These are phyloP conservation scores for Phlyctochytrium bullatum DNA, from an alignment of 192 early-diverging fungal species.

Conservation along the genomic window DNA sequence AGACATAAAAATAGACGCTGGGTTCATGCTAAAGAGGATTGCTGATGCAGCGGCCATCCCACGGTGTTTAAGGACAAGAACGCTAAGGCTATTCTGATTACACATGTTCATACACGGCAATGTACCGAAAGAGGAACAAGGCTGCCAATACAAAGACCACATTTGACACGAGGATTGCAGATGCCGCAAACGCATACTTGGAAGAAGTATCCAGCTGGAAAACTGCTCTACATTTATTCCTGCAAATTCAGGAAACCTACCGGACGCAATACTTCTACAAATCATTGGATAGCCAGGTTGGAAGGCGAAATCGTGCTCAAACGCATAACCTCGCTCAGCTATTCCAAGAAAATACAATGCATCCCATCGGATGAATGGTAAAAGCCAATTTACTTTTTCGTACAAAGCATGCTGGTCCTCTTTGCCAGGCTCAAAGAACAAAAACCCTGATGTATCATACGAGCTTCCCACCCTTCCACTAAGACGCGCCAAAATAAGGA, in stretches of 20 bases:
- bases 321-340: conserved; percentile 70
- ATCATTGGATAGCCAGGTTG: conserved; percentile 75
- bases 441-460: background rate
- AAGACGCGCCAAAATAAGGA: background rate
- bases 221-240: background rate
- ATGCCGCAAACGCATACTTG: conserved; percentile 2
- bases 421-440: background rate
- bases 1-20: conserved; percentile 84
- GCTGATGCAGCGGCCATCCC: conserved; percentile 63
- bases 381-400: background rate
- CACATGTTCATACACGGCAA: conserved; percentile 2
- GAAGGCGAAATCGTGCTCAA: conserved; percentile 89
- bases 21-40: conserved; percentile 71
- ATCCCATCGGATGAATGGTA: conserved; percentile 81
- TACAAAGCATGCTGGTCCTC: background rate
- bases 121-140: conserved; percentile 64
- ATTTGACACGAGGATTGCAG: conserved; percentile 74
- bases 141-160: conserved; percentile 71
- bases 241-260: background rate
- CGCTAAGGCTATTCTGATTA: conserved; percentile 30
- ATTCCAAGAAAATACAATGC: conserved; percentile 83
- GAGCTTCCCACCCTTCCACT: background rate
- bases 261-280: conserved; percentile 47
- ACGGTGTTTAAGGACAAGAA: conserved; percentile 39
- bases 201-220: background rate